phyloP scores from a whole-genome alignment of 768 basidiomycete genomes.

The Cubamyces sp. region DNA sequence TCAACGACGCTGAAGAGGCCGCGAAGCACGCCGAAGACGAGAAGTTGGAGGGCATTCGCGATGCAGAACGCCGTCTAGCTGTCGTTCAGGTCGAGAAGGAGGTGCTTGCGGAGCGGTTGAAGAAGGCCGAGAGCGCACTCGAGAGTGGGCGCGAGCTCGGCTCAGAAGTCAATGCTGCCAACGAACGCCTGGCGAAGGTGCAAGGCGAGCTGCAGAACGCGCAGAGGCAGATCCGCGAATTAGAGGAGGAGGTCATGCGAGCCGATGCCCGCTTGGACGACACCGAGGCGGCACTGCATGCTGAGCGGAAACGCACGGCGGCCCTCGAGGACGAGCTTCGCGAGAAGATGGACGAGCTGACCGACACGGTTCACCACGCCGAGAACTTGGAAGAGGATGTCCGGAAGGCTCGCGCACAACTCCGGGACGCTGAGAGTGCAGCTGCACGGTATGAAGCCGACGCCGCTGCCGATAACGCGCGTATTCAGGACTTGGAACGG shows the following conservation, averaged over 20 bases:
- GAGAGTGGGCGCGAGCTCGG: conserved; percentile 72
- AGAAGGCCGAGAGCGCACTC: conserved; percentile 65
- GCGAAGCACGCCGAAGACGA: conserved; percentile 47
- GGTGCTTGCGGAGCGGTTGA: conserved; percentile 58
- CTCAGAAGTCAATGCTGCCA: conserved; percentile 65
- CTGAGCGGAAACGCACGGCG: conserved; percentile 49
- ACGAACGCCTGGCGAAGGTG: conserved; percentile 58
- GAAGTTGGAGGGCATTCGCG: conserved; percentile 44
- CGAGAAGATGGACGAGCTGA: conserved; percentile 34
- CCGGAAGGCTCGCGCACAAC: conserved; percentile 43
- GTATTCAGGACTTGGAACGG: conserved; percentile 58
- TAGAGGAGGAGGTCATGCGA: conserved; percentile 62
- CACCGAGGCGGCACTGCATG: conserved; percentile 59
- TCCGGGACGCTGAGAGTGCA: conserved; percentile 50
- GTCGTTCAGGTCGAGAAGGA: conserved; percentile 57
- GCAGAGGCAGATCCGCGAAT: conserved; percentile 58
- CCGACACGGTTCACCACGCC: conserved; percentile 28
- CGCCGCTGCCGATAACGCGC: conserved; percentile 54
- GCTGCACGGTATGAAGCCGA: conserved; percentile 64
- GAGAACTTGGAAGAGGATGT: conserved; percentile 37
- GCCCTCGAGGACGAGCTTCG: conserved; percentile 46
- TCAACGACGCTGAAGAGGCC: conserved; percentile 54
- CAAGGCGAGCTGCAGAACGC: conserved; percentile 64
- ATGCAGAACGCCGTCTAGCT: conserved; percentile 49
- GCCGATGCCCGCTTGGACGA: conserved; percentile 57